A percentile compares a stretch with the other conserved stretches of the same genome.
phyloP scores from a whole-genome alignment of 768 basidiomycete species.

The Leucogyrophana mollusca region DNA sequence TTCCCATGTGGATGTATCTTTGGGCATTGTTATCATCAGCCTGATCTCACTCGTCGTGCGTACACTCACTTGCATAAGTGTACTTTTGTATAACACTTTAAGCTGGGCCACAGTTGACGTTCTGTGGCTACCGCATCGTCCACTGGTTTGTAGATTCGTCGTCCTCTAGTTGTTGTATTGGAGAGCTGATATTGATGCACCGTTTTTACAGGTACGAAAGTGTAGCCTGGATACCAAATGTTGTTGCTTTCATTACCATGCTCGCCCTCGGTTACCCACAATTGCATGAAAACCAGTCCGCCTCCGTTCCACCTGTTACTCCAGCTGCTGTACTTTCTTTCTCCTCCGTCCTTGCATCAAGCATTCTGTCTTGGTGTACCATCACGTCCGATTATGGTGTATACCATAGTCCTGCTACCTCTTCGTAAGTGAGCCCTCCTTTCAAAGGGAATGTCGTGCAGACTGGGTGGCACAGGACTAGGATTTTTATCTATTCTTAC shows the following conservation, averaged over 20 bases:
- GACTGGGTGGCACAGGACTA: conserved; percentile 47
- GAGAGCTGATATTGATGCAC: background rate
- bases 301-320: conserved; percentile 32
- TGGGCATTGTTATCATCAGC: conserved; percentile 8
- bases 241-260: conserved; percentile 60
- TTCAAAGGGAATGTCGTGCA: too few species aligned
- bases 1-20: background rate
- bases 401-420: conserved; percentile 44
- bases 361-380: conserved; percentile 41
- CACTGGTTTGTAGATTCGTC: conserved; percentile 36
- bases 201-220: conserved; percentile 54
- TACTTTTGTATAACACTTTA: background rate
- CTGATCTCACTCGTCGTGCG: conserved; percentile 6
- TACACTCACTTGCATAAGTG: background rate
- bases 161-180: too few species aligned
- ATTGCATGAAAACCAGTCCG: conserved; percentile 34
- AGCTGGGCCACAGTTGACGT: conserved; percentile 48
- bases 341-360: conserved; percentile 37
- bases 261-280: conserved; percentile 51
- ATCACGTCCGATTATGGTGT: conserved; percentile 46
- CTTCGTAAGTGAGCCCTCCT: conserved; percentile 43
- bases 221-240: conserved; percentile 66
- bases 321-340: conserved; percentile 34
- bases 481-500: conserved; percentile 57
- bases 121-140: conserved; percentile 59